A percentile compares a stretch with the other conserved stretches of the same genome.
These are phyloP conservation scores for Monosporozyma solicola DNA, from an alignment of 805 yeast species.

Conservation along the genomic window DNA sequence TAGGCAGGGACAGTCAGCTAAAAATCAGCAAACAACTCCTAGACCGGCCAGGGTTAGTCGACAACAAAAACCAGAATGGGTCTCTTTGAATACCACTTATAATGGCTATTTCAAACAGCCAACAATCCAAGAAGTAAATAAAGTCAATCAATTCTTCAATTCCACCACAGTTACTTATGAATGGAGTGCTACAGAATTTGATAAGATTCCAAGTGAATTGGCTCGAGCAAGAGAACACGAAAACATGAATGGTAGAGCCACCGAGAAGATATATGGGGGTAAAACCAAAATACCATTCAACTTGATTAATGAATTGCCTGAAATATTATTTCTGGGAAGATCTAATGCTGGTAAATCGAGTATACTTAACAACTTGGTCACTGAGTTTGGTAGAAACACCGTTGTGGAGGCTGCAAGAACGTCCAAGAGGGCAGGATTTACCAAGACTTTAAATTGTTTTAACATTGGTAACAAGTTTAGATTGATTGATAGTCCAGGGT, in stretches of 20 bases:
- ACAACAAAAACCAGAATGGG: constrained; percentile 7
- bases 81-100: constrained; percentile 7
- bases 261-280: constrained; percentile 17
- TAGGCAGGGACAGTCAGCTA: background rate
- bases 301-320: constrained; percentile 45
- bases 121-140: constrained; percentile 10
- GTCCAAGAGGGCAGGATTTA: constrained; percentile 47
- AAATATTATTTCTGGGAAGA: constrained; percentile 66
- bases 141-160: constrained; percentile 38
- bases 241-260: constrained; percentile 7
- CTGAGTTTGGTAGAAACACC: constrained; percentile 29
- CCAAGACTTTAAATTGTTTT: constrained; percentile 59
- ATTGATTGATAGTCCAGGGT: constrained; percentile 84
- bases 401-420: constrained; percentile 40
- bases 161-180: constrained; percentile 40
- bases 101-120: constrained; percentile 16
- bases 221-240: constrained; percentile 6
- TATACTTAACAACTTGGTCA: constrained; percentile 51
- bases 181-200: constrained; percentile 49
- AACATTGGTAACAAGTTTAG: constrained; percentile 55
- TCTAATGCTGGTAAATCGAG: constrained; percentile 87
- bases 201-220: constrained; percentile 42
- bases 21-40: background rate
- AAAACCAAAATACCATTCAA: constrained; percentile 25
- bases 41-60: background rate